Conservation (phyloP, 2,329 filamentous ascomycete genomes). For the Boeremia lycopersici region DNA sequence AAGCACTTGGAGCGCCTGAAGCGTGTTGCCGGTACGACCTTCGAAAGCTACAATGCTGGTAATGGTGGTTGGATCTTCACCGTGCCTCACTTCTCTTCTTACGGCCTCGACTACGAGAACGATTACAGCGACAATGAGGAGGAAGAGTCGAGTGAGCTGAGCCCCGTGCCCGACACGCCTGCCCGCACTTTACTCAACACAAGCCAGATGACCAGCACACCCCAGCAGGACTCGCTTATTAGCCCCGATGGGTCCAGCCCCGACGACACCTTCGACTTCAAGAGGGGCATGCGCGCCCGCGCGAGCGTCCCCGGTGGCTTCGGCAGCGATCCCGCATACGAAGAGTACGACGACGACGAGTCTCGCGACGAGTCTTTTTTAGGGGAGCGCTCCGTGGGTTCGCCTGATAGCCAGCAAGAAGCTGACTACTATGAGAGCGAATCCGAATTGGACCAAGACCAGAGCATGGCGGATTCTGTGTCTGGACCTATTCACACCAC, state of each 20-base stretch:
- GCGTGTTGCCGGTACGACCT: conserved; percentile 79
- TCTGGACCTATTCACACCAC: conserved; percentile 74
- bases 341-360: conserved; percentile 59
- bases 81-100: conserved; percentile 97
- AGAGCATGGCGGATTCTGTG: conserved; percentile 80
- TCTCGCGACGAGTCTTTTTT: conserved; percentile 76
- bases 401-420: conserved; percentile 65
- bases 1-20: conserved; percentile 85
- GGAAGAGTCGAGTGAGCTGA: conserved; percentile 45
- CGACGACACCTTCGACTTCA: conserved; percentile 63
- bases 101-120: conserved; percentile 76
- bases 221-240: conserved; percentile 45
- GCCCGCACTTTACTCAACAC: conserved; percentile 38
- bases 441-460: conserved; percentile 75
- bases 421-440: conserved; percentile 67
- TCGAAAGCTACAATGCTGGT: conserved; percentile 77
- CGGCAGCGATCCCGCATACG: conserved; percentile 64
- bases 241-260: conserved; percentile 51
- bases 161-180: conserved; percentile 54
- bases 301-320: conserved; percentile 79
- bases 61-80: conserved; percentile 89
- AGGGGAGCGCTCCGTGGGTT: conserved; percentile 88
- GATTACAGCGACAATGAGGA: conserved; percentile 69
- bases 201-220: conserved; percentile 43
- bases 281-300: conserved; percentile 56